phyloP scores from a whole-genome alignment of 2,329 filamentous ascomycete species.

The Aspergillus sergii region DNA sequence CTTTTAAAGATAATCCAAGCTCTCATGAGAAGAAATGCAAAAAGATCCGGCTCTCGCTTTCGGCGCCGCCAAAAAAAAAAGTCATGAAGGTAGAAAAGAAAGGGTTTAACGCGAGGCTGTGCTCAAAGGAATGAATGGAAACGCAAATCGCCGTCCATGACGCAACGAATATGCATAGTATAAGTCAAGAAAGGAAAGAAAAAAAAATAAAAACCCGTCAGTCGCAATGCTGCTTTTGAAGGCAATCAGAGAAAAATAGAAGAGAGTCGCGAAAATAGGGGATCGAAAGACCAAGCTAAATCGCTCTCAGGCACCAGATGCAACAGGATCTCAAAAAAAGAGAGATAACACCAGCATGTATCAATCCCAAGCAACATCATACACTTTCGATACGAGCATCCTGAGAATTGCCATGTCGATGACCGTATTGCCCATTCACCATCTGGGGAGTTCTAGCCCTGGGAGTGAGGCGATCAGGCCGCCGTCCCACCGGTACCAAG shows the following conservation, averaged over 20 bases:
- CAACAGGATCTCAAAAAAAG: neutral
- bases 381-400: constrained; percentile 35
- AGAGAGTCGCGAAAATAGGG: neutral
- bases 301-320: neutral
- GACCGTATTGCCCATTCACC: constrained; percentile 30
- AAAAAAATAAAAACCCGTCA: neutral
- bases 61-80: neutral
- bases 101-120: neutral
- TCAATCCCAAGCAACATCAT: constrained; percentile 2
- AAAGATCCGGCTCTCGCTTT: neutral
- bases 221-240: neutral
- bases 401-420: constrained; percentile 36
- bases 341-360: neutral
- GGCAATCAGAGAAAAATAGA: neutral
- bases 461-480: constrained; percentile 25
- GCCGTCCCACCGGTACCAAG: constrained; percentile 38
- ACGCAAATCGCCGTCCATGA: neutral
- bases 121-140: neutral
- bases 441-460: constrained; percentile 31
- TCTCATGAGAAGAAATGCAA: neutral
- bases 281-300: neutral
- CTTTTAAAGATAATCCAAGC: neutral
- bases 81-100: neutral
- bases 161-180: neutral
- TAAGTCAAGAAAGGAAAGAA: neutral